Conservation (phyloP, 2,329 filamentous ascomycete species). For the Cryoendolithus antarcticus region DNA sequence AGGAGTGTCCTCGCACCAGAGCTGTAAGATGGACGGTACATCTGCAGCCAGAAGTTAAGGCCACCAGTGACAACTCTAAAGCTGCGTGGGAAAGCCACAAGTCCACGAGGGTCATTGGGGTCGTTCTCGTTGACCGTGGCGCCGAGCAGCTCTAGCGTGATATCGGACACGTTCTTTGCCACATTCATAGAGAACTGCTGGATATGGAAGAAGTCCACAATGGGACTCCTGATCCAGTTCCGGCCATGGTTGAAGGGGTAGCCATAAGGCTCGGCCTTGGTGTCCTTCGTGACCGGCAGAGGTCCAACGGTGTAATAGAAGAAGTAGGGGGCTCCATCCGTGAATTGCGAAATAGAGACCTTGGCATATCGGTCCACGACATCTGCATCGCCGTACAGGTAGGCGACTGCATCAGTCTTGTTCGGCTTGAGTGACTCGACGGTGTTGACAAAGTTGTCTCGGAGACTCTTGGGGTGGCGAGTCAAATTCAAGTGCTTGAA, state of each 20-base stretch:
- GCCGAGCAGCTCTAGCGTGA: slow-evolving; percentile 35
- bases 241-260: slow-evolving; percentile 31
- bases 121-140: slow-evolving; percentile 25
- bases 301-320: slow-evolving; percentile 40
- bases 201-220: slow-evolving; percentile 16
- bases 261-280: slow-evolving; percentile 27
- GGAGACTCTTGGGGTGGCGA: slow-evolving; percentile 10
- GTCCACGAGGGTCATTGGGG: slow-evolving; percentile 26
- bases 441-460: slow-evolving; percentile 17
- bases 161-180: slow-evolving; percentile 26
- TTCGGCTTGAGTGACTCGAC: slow-evolving; percentile 35
- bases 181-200: slow-evolving; percentile 16
- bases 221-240: slow-evolving; percentile 22
- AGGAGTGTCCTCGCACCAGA: slow-evolving; percentile 34
- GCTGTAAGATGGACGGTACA: slow-evolving; percentile 28
- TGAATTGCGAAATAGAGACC: slow-evolving; percentile 30
- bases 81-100: slow-evolving; percentile 27
- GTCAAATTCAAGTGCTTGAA: slow-evolving; percentile 15
- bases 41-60: slow-evolving; percentile 36
- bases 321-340: slow-evolving; percentile 26
- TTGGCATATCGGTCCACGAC: slow-evolving; percentile 34
- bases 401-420: slow-evolving; percentile 37
- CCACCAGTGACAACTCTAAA: slow-evolving; percentile 31
- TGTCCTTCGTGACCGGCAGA: slow-evolving; percentile 31
- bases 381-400: slow-evolving; percentile 28